phyloP scores from a whole-genome alignment of 805 yeast genomes.

The Cyberlindnera maclurae region DNA sequence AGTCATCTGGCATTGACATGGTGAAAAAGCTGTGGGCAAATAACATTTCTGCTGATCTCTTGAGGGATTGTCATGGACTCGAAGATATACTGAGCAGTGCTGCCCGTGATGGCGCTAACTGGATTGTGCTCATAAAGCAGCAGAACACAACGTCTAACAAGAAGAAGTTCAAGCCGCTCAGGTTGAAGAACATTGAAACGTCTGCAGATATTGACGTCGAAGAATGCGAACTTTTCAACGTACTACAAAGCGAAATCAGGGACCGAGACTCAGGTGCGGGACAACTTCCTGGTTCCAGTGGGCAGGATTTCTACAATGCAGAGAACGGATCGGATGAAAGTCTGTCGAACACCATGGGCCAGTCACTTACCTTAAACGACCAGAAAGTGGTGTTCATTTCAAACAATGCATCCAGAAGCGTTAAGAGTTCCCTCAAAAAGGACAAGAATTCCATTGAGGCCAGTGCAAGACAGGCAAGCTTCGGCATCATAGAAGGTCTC shows the following conservation, averaged over 20 bases:
- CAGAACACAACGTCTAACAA: conserved; percentile 32
- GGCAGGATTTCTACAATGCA: conserved; percentile 17
- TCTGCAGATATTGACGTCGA: conserved; percentile 68
- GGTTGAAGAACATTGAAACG: conserved; percentile 56
- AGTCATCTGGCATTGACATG: conserved; percentile 56
- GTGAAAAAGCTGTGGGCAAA: conserved; percentile 62
- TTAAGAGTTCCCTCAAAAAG: conserved; percentile 64
- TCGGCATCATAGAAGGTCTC: conserved; percentile 44
- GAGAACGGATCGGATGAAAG: conserved; percentile 21
- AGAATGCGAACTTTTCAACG: conserved; percentile 51
- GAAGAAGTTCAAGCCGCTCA: conserved; percentile 66
- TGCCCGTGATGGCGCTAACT: conserved; percentile 59
- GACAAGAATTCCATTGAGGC: conserved; percentile 76
- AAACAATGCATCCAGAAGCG: conserved; percentile 76
- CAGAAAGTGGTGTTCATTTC: conserved; percentile 64
- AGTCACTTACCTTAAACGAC: conserved; percentile 26
- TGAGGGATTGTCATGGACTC: conserved; percentile 36
- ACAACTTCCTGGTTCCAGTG: conserved; percentile 7
- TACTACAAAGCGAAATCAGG: conserved; percentile 28
- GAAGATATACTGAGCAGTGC: conserved; percentile 69
- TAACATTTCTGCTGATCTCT: conserved; percentile 73
- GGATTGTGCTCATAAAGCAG: conserved; percentile 76
- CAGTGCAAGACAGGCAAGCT: conserved; percentile 56
- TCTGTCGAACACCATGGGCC: conserved; percentile 17
- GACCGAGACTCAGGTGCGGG: conserved; percentile 2